A percentile compares a stretch with the other conserved stretches of the same genome.
These are phyloP conservation scores for Encephalitozoon romaleae DNA, from an alignment of 371 early-diverging fungal genomes.

Conservation along the genomic window DNA sequence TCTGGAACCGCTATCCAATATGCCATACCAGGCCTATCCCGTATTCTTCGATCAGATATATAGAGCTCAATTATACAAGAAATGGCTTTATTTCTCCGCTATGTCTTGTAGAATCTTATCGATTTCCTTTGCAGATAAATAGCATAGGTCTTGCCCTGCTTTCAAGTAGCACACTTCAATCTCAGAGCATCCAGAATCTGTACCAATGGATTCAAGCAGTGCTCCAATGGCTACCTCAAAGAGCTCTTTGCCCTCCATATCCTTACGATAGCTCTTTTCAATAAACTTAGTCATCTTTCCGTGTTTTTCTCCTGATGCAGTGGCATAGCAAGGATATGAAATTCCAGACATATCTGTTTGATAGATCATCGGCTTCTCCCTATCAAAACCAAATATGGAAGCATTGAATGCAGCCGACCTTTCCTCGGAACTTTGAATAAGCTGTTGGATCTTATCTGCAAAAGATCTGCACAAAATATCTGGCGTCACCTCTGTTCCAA, in stretches of 20 bases:
- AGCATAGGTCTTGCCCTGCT: constrained; percentile 14
- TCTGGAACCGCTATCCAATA: not conserved
- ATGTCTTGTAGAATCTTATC: constrained; percentile 53
- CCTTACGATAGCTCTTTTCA: constrained; percentile 53
- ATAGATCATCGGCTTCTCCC: constrained; percentile 45
- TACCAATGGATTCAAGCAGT: constrained; percentile 57
- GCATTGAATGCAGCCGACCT: constrained; percentile 51
- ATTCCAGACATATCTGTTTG: constrained; percentile 59
- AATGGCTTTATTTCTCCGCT: constrained; percentile 49
- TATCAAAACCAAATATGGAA: constrained; percentile 56
- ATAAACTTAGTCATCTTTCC: constrained; percentile 57
- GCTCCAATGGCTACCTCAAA: constrained; percentile 46
- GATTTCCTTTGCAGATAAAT: constrained; percentile 44
- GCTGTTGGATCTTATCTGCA: constrained; percentile 54
- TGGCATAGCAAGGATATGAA: constrained; percentile 51
- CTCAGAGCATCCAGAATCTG: constrained; percentile 52
- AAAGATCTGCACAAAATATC: constrained; percentile 55
- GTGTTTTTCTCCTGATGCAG: constrained; percentile 53
- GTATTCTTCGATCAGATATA: not conserved
- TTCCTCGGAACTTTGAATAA: constrained; percentile 50
- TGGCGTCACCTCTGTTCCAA: constrained; percentile 55
- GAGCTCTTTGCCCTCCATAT: constrained; percentile 26
- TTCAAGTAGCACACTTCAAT: constrained; percentile 52
- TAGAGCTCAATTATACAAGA: not conserved
- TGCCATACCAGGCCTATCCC: not conserved